phyloP scores from a whole-genome alignment of 331 rosid genomes.

The Malus hybrid region DNA sequence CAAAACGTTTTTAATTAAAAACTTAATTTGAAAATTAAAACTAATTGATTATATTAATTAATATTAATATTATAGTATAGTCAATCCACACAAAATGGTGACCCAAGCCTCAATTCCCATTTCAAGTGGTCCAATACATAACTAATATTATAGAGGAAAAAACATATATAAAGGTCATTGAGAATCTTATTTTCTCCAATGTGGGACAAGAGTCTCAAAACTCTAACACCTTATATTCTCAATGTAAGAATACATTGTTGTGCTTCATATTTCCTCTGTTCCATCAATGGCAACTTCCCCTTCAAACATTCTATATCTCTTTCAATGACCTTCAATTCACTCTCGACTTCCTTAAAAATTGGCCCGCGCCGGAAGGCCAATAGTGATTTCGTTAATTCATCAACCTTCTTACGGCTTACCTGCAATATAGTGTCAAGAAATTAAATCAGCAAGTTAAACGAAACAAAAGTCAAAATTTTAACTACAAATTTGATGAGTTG shows the following conservation, averaged over 20 bases:
- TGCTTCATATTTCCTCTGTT: slow-evolving; percentile 21
- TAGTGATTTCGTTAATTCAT: slow-evolving; percentile 4
- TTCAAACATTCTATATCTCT: background rate
- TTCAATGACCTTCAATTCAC: slow-evolving; percentile 2
- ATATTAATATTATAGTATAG: too few species aligned
- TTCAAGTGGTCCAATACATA: too few species aligned
- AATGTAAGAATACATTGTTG: slow-evolving; percentile 12
- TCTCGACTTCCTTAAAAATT: background rate
- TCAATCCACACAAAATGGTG: too few species aligned
- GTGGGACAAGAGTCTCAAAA: too few species aligned
- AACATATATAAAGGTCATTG: too few species aligned
- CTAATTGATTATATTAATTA: too few species aligned
- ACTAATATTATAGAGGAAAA: too few species aligned
- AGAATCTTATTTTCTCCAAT: too few species aligned
- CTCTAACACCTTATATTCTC: background rate
- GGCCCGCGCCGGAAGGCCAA: background rate
- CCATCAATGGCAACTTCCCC: slow-evolving; percentile 6
- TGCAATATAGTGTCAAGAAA: background rate
- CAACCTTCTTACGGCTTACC: slow-evolving; percentile 4
- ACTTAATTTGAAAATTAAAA: too few species aligned
- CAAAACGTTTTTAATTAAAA: too few species aligned
- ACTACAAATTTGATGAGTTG: background rate
- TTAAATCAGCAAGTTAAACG: background rate
- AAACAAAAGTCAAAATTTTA: background rate
- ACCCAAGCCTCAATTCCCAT: too few species aligned